phyloP scores from a whole-genome alignment of 2,329 filamentous ascomycete species.

The Drechslerella dactyloides region DNA sequence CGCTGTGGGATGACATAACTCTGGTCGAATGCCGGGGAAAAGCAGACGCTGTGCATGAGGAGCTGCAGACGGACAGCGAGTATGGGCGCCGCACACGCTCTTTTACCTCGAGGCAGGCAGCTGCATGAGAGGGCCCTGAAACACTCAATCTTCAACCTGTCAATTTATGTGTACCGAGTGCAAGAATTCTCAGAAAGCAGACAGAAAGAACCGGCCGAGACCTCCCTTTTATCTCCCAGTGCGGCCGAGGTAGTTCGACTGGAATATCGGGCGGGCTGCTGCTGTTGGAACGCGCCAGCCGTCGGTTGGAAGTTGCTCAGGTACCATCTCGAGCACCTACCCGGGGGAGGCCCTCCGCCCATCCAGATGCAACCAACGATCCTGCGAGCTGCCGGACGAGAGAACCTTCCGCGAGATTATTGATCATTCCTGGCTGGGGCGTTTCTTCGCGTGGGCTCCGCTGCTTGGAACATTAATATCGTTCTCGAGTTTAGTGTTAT shows the following conservation, averaged over 20 bases:
- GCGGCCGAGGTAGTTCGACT: too few species aligned
- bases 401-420: neutral
- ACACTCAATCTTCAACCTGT: constrained; percentile 20
- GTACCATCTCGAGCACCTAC: too few species aligned
- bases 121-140: constrained; percentile 36
- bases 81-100: constrained; percentile 20
- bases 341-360: neutral
- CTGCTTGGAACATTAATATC: neutral
- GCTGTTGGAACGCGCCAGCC: neutral
- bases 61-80: neutral
- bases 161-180: constrained; percentile 3
- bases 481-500: neutral
- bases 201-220: neutral
- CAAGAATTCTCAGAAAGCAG: neutral
- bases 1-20: neutral
- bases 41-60: neutral
- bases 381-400: neutral
- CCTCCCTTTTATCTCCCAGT: neutral
- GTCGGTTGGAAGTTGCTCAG: neutral
- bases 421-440: neutral
- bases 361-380: neutral
- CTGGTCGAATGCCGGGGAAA: neutral
- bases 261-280: neutral
- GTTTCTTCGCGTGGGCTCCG: neutral
- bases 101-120: constrained; percentile 23